A percentile compares a stretch with the other conserved stretches of the same genome.
phyloP scores from a whole-genome alignment of 2,329 filamentous ascomycete genomes.

The Pseudogymnoascus sp. region DNA sequence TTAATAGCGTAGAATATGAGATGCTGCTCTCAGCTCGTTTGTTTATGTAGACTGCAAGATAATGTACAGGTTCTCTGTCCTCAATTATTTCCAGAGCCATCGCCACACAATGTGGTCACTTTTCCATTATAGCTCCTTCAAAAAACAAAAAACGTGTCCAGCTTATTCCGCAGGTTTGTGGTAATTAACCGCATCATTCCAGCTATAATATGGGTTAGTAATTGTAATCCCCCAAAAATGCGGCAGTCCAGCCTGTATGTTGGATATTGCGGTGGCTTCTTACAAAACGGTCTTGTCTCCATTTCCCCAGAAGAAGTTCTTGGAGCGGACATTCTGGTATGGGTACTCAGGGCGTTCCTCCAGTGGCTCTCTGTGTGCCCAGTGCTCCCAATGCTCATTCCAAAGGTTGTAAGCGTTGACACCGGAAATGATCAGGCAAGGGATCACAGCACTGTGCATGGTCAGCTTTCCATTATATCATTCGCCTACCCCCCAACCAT shows the following conservation, averaged over 20 bases:
- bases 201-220: constrained; percentile 44
- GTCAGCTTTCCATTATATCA: constrained; percentile 10
- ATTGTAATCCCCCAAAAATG: neutral
- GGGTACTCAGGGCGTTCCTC: constrained; percentile 90
- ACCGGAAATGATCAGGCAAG: constrained; percentile 59
- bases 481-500: neutral
- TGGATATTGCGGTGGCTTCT: constrained; percentile 29
- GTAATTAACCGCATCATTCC: constrained; percentile 94
- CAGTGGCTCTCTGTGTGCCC: constrained; percentile 71
- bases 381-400: constrained; percentile 97
- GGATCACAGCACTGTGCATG: constrained; percentile 58
- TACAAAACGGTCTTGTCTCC: constrained; percentile 82
- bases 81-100: constrained; percentile 5
- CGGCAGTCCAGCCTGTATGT: neutral
- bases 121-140: constrained; percentile 4
- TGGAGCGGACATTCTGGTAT: constrained; percentile 95
- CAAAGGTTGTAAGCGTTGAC: constrained; percentile 87
- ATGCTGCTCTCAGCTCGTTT: neutral
- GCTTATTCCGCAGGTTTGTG: constrained; percentile 70
- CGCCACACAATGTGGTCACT: neutral
- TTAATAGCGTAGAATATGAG: neutral
- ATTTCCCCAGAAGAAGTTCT: constrained; percentile 92
- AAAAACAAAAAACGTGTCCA: neutral
- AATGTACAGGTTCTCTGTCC: constrained; percentile 6
- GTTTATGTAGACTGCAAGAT: constrained; percentile 7